Percentiles rank a stretch among this genome's conserved stretches.
These are phyloP conservation scores for Calendula officinalis DNA, from an alignment of 129 eudicot species.

Conservation along the genomic window DNA sequence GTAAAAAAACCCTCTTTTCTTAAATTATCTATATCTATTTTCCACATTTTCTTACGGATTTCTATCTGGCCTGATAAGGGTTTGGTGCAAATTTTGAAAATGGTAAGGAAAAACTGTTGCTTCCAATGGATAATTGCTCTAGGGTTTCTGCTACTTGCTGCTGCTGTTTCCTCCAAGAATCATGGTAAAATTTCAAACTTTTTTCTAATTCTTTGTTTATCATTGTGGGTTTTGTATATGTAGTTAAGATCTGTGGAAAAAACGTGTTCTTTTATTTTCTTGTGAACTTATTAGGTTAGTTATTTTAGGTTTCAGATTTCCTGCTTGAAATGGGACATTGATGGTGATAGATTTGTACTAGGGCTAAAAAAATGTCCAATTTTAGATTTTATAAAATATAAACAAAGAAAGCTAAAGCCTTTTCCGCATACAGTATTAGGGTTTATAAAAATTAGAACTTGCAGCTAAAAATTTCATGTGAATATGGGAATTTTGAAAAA, in stretches of 20 bases:
- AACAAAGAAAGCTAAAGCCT: constrained; percentile 6
- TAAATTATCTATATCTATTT: constrained; percentile 5
- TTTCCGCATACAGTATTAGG: neutral
- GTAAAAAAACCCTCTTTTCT: constrained; percentile 22
- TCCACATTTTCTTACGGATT: neutral
- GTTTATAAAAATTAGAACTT: neutral
- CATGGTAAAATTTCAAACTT: constrained; percentile 46
- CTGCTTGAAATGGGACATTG: constrained; percentile 5
- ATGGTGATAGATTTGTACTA: constrained; percentile 11
- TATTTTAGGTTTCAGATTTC: constrained; percentile 11
- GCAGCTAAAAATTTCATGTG: neutral
- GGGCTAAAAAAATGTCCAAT: neutral
- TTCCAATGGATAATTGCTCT: constrained; percentile 32
- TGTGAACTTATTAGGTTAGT: constrained; percentile 6
- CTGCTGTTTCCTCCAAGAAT: constrained; percentile 56
- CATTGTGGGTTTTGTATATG: constrained; percentile 4
- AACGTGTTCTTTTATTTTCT: neutral
- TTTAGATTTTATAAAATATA: neutral
- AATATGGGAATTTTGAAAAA: too few relatives aligned
- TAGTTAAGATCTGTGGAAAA: neutral
- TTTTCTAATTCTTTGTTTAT: neutral
- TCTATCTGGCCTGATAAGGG: constrained; percentile 6
- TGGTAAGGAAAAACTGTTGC: constrained; percentile 28
- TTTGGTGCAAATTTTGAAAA: constrained; percentile 25
- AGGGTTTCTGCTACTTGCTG: constrained; percentile 43